Percentiles rank a stretch among this genome's conserved stretches.
Evolutionary conservation across 768 basidiomycete genomes (phyloP).

Genomic region (Leucocoprinus leucothites): DNA sequence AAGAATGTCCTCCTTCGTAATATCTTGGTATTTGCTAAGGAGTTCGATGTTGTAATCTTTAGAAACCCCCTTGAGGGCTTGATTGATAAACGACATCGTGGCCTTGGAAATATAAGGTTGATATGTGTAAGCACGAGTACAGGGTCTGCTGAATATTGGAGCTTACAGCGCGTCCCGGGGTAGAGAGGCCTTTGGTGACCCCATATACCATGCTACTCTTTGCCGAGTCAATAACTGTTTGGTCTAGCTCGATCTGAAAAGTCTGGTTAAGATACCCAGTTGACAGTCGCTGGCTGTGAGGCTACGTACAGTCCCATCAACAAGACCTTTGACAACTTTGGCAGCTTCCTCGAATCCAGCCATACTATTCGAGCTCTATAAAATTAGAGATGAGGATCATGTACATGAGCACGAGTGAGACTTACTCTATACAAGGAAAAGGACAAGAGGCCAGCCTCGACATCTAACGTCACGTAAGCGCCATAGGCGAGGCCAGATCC

Average conservation of each 20-base stretch:
- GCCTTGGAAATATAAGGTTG: constrained; percentile 46
- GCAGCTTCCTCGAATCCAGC: constrained; percentile 80
- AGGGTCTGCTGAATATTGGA: neutral
- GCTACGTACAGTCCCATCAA: constrained; percentile 71
- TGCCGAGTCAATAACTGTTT: constrained; percentile 82
- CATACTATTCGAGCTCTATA: constrained; percentile 75
- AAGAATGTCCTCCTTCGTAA: constrained; percentile 78
- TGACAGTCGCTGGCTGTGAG: neutral
- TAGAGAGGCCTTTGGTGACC: constrained; percentile 79
- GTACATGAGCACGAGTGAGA: neutral
- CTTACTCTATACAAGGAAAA: constrained; percentile 80
- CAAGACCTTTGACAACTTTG: constrained; percentile 73
- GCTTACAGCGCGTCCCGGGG: constrained; percentile 81
- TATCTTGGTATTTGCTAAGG: constrained; percentile 74
- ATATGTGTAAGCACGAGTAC: neutral
- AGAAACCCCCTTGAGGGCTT: constrained; percentile 83
- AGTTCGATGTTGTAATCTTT: constrained; percentile 72
- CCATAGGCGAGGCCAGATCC: constrained; percentile 95
- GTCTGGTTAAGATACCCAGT: neutral
- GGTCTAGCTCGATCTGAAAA: constrained; percentile 71
- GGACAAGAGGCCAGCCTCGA: constrained; percentile 72
- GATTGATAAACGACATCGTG: constrained; percentile 79
- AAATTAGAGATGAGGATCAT: neutral
- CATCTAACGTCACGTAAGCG: constrained; percentile 70
- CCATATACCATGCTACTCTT: constrained; percentile 89